Conservation (phyloP, 768 basidiomycete genomes). For the Suillus occidentalis region DNA sequence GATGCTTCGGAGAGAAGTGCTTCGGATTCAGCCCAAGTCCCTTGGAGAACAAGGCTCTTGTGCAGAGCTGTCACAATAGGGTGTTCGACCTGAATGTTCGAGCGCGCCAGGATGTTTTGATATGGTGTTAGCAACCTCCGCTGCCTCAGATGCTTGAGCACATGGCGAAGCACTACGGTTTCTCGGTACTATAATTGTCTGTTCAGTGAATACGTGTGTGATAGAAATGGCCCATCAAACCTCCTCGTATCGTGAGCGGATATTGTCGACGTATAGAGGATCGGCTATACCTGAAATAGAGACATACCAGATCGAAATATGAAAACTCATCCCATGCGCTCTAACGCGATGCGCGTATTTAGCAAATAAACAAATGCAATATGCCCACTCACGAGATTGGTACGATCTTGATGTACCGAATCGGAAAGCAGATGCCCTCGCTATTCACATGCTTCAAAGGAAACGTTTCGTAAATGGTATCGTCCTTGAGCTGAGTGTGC, state of each 20-base stretch:
- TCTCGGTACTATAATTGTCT: slow-evolving; percentile 58
- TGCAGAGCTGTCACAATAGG: slow-evolving; percentile 69
- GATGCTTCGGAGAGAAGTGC: slow-evolving; percentile 49
- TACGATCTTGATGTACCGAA: slow-evolving; percentile 70
- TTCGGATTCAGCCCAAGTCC: slow-evolving; percentile 62
- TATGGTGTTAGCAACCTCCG: slow-evolving; percentile 70
- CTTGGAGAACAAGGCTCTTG: slow-evolving; percentile 61
- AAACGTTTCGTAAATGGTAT: slow-evolving; percentile 63
- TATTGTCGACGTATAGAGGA: slow-evolving; percentile 52
- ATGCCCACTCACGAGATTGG: slow-evolving; percentile 63
- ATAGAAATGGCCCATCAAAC: slow-evolving; percentile 37
- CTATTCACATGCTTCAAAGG: slow-evolving; percentile 54
- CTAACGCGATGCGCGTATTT: slow-evolving; percentile 34
- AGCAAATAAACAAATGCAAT: slow-evolving; percentile 1
- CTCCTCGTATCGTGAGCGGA: slow-evolving; percentile 57
- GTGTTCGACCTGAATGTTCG: slow-evolving; percentile 62
- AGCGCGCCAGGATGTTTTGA: slow-evolving; percentile 53
- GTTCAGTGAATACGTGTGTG: background rate
- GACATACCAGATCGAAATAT: slow-evolving; percentile 80
- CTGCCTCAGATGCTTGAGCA: slow-evolving; percentile 77
- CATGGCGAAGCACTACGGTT: slow-evolving; percentile 59
- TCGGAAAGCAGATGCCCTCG: slow-evolving; percentile 58
- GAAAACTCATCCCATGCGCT: slow-evolving; percentile 70
- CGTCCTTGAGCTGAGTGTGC: slow-evolving; percentile 64
- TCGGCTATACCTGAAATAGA: slow-evolving; percentile 61